These are phyloP conservation scores for Hypoxylon rubiginosum DNA, from an alignment of 2,329 filamentous ascomycete species.

Conservation along the genomic window DNA sequence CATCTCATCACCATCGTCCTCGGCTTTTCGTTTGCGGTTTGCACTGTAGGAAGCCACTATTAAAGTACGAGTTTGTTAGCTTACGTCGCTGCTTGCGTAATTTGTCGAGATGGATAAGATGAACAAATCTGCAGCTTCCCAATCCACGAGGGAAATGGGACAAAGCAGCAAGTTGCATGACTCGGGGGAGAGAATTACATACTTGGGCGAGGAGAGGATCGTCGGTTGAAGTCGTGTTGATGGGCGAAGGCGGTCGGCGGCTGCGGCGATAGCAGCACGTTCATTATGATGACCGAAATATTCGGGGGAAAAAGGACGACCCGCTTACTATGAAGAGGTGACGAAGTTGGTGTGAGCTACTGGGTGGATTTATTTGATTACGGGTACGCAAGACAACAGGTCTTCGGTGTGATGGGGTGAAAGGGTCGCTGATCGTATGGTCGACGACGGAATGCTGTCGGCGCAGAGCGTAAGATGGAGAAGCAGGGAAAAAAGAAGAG, in stretches of 20 bases:
- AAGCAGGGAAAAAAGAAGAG: constrained; percentile 5
- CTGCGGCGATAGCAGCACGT: constrained; percentile 72
- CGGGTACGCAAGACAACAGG: not conserved
- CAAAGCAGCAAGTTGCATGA: constrained; percentile 17
- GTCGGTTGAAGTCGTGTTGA: constrained; percentile 68
- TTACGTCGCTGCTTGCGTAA: not conserved
- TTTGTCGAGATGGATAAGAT: not conserved
- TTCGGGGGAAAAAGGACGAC: not conserved
- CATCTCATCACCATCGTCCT: constrained; percentile 89
- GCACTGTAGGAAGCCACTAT: constrained; percentile 63
- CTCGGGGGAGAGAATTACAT: constrained; percentile 51
- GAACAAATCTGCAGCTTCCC: constrained; percentile 18
- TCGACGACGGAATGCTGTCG: not conserved
- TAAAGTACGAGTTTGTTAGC: constrained; percentile 19
- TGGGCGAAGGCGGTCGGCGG: constrained; percentile 68
- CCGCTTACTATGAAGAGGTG: not conserved
- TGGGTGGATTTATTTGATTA: not conserved
- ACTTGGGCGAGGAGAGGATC: constrained; percentile 69
- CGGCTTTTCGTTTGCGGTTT: constrained; percentile 86
- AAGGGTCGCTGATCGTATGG: not conserved
- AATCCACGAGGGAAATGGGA: not conserved
- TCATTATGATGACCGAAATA: constrained; percentile 60
- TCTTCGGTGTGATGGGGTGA: not conserved
- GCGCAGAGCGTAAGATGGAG: not conserved
- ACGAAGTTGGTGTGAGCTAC: constrained; percentile 2